These are phyloP conservation scores for Amauroascus verrucosus DNA, from an alignment of 2,329 filamentous ascomycete species.

Conservation along the genomic window DNA sequence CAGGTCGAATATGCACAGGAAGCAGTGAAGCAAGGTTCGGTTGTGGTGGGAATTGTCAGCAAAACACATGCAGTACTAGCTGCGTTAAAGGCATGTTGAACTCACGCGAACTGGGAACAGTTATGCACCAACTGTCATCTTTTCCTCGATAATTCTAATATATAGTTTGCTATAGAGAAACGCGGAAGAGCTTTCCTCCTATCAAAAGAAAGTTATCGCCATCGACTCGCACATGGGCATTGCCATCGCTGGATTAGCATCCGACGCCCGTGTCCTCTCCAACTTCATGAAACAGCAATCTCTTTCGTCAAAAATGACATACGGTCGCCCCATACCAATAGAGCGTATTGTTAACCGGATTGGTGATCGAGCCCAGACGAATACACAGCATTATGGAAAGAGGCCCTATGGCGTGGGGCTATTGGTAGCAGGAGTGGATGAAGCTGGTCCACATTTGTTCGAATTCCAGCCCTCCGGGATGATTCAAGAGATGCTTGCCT, in stretches of 20 bases:
- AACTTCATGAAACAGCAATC: conserved; percentile 99
- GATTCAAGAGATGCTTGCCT: conserved; percentile 94
- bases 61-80: conserved; percentile 96
- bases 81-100: conserved; percentile 70
- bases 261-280: conserved; percentile 94
- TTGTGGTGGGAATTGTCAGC: conserved; percentile 92
- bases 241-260: conserved; percentile 91
- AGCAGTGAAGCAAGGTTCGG: conserved; percentile 97
- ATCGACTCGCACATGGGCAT: conserved; percentile 94
- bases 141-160: not conserved
- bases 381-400: conserved; percentile 95
- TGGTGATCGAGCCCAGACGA: conserved; percentile 90
- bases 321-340: conserved; percentile 85
- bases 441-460: conserved; percentile 87
- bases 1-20: conserved; percentile 99
- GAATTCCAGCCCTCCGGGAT: conserved; percentile 96
- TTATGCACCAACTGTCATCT: not conserved
- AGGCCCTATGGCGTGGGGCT: conserved; percentile 92
- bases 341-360: conserved; percentile 84
- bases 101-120: not conserved
- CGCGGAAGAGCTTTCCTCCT: conserved; percentile 97
- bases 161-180: conserved; percentile 63
- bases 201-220: conserved; percentile 98
- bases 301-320: conserved; percentile 87
- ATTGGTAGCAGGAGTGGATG: conserved; percentile 85